These are phyloP conservation scores for Starmerella potacharoeniae DNA, from an alignment of 805 yeast genomes.

Conservation along the genomic window DNA sequence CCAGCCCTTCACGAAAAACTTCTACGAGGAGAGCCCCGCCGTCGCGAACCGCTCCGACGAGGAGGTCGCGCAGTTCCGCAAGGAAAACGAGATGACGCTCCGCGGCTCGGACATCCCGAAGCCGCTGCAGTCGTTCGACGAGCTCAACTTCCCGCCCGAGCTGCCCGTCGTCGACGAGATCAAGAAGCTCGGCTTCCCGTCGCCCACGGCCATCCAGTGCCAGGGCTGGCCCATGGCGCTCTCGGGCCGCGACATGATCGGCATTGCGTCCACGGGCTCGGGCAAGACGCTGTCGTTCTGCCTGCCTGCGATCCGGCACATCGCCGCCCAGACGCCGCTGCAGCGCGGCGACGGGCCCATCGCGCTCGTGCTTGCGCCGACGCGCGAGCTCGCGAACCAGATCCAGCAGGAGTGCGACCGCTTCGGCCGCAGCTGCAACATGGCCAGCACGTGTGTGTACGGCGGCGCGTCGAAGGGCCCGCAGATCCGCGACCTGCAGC, in stretches of 20 bases:
- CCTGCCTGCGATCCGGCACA: slow-evolving; percentile 93
- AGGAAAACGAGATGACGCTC: slow-evolving; percentile 73
- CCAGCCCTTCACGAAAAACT: slow-evolving; percentile 90
- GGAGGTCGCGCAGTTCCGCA: slow-evolving; percentile 69
- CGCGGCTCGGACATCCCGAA: slow-evolving; percentile 80
- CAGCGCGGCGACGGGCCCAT: slow-evolving; percentile 95
- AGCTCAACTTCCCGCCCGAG: slow-evolving; percentile 95
- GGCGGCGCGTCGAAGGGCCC: slow-evolving; percentile 99
- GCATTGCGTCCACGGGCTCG: slow-evolving; percentile 97
- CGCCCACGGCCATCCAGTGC: slow-evolving; percentile 94
- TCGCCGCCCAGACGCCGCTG: slow-evolving; percentile 92
- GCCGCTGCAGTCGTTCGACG: slow-evolving; percentile 86
- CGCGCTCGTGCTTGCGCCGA: slow-evolving; percentile 90
- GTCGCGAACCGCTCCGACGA: slow-evolving; percentile 65
- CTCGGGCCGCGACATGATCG: slow-evolving; percentile 97
- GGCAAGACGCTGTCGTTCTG: slow-evolving; percentile 97
- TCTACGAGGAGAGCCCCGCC: slow-evolving; percentile 72
- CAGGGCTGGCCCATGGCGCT: slow-evolving; percentile 99
- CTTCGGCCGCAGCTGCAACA: slow-evolving; percentile 83
- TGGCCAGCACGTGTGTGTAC: slow-evolving; percentile 87
- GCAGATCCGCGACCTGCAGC: slow-evolving; percentile 88
- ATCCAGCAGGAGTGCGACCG: slow-evolving; percentile 92
- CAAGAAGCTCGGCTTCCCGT: slow-evolving; percentile 80
- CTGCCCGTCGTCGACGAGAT: slow-evolving; percentile 64
- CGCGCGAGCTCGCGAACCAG: slow-evolving; percentile 97